Percentiles rank a stretch among this genome's conserved stretches.
Conservation (phyloP, 179 eudicot species). For the Patellifolia procumbens region DNA sequence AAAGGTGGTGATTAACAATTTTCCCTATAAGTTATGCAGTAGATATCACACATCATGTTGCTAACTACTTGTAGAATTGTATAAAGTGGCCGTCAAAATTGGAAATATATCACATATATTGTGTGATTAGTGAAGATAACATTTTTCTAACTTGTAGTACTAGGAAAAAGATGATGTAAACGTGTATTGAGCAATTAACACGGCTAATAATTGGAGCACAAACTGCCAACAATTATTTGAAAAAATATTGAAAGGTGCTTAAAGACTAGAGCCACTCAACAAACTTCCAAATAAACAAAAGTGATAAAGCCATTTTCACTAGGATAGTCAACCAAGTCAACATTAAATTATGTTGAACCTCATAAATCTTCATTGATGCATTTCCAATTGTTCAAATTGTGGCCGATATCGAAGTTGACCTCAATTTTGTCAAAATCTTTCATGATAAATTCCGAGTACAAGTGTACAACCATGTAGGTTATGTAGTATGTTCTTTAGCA, state of each 20-base stretch:
- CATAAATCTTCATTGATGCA: neutral
- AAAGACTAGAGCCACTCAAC: constrained; percentile 8
- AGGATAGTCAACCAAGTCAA: constrained; percentile 13
- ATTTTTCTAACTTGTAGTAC: neutral
- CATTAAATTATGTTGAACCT: neutral
- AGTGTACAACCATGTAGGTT: neutral
- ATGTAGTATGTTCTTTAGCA: neutral
- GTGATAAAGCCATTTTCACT: neutral
- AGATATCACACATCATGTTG: neutral
- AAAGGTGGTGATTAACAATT: too few species aligned
- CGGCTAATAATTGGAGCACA: neutral
- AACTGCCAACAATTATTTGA: neutral
- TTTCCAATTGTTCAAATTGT: neutral
- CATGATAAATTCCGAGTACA: constrained; percentile 6
- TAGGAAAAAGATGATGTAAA: constrained; percentile 3
- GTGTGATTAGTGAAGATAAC: neutral
- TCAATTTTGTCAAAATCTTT: neutral
- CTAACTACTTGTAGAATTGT: neutral
- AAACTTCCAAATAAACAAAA: constrained; percentile 9
- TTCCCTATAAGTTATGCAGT: too few species aligned
- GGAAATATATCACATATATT: neutral
- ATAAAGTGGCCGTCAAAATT: neutral
- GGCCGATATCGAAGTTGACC: constrained; percentile 9
- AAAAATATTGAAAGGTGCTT: neutral
- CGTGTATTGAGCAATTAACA: constrained; percentile 3